Conservation (phyloP, 768 basidiomycete species). For the Agrocybe praecox region DNA sequence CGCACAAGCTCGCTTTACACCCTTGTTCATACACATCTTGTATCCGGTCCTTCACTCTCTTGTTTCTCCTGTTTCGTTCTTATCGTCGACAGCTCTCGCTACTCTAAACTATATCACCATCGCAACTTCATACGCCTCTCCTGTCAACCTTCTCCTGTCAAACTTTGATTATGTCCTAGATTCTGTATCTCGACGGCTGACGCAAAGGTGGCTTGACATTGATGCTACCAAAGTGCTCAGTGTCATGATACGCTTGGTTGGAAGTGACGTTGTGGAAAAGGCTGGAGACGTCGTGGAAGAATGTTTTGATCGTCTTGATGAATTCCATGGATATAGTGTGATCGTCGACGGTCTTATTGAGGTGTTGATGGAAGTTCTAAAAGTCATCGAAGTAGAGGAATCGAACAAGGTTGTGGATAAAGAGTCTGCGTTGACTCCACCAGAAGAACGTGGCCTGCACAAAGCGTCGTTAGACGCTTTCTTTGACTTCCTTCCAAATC, state of each 20-base stretch:
- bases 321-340: conserved; percentile 90
- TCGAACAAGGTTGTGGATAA: conserved; percentile 16
- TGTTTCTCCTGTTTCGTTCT: conserved; percentile 66
- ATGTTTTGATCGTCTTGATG: conserved; percentile 95
- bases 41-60: conserved; percentile 89
- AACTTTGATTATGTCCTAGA: conserved; percentile 98
- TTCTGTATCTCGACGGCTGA: conserved; percentile 82
- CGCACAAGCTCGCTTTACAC: conserved; percentile 69
- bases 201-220: conserved; percentile 79
- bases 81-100: conserved; percentile 77
- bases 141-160: conserved; percentile 84
- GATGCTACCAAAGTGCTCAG: conserved; percentile 89
- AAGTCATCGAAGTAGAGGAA: conserved; percentile 66
- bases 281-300: conserved; percentile 96
- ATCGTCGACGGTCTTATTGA: conserved; percentile 88
- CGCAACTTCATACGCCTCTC: conserved; percentile 86
- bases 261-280: conserved; percentile 81
- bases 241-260: conserved; percentile 85
- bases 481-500: conserved; percentile 64
- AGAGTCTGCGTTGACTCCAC: conserved; percentile 2
- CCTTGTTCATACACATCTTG: conserved; percentile 74
- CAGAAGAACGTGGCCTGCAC: conserved; percentile 21
- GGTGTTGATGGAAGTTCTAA: conserved; percentile 84
- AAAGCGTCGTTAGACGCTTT: conserved; percentile 48
- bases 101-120: conserved; percentile 71